phyloP scores from a whole-genome alignment of 176 grass and related monocot genomes.

The Rhipidocladum racemiflorum region DNA sequence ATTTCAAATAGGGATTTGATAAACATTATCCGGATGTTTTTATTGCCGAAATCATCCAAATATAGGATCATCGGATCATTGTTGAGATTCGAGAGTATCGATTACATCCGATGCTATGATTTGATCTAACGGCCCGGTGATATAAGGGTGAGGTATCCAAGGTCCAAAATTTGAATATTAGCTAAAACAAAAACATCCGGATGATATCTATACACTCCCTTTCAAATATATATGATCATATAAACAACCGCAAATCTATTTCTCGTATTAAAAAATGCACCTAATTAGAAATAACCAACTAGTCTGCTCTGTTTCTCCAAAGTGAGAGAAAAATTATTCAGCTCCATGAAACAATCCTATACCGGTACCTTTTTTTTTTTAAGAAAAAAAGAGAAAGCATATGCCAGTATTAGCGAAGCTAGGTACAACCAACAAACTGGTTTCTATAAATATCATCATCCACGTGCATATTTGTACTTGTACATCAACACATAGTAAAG shows the following conservation, averaged over 20 bases:
- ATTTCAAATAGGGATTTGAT: background rate
- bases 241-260: background rate
- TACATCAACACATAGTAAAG: slow-evolving; percentile 5
- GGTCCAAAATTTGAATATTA: too few species aligned
- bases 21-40: too few species aligned
- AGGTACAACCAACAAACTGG: background rate
- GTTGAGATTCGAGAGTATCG: too few species aligned
- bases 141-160: too few species aligned
- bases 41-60: too few species aligned
- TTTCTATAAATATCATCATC: background rate
- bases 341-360: background rate
- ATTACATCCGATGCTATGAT: too few species aligned
- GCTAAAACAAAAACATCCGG: too few species aligned
- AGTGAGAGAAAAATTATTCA: background rate
- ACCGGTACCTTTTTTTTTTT: background rate
- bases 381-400: background rate
- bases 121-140: too few species aligned
- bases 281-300: background rate
- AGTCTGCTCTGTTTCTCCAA: background rate
- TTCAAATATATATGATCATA: background rate
- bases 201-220: too few species aligned
- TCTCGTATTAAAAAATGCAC: background rate
- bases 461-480: background rate
- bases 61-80: too few species aligned
- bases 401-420: background rate